Base-by-base conservation (phyloP, 2,329 filamentous ascomycete species). In the Penicillium sp. region DNA sequence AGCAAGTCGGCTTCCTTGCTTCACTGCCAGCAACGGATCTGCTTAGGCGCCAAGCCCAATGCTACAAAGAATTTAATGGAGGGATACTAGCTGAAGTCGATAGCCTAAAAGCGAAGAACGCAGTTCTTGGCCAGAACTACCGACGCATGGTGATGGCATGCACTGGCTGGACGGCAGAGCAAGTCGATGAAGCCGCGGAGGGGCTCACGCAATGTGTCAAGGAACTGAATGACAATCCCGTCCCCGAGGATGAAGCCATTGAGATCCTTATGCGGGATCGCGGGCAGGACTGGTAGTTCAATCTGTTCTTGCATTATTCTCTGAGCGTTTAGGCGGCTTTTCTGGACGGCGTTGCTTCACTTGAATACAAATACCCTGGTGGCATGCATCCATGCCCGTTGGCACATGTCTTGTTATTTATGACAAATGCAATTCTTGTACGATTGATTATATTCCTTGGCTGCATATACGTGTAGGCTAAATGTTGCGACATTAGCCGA, bases 131-230 rank as follows among this genome's bases (percentile, higher is more conserved):
- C 63, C 77, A 85, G 57, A 88, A 93, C 69, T 96, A 96, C 66
- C 80, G 89, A 24, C 86, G 85, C 57, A 87, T 97, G 28, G 88
- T 98, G 22, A 83, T 85, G 47, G 74, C 96, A 12, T 96, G 91
- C 65, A 95, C 89, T 0, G 83, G 82, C 8, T 86, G 90, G 31
- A 78, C 81, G 1, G 88, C 94, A 54, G 77, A 78, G 8, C 80
- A 88, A 51, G 86, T 97, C 13, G 93, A 97, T 59, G 80, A 81
- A 50, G 80, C 89, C 45, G 76, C 96, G 0, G 87, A 88, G 45
- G 82, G 83, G 3, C 74, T 98, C 38, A 80, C 94, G 41, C 82
- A 87, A 54, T 93, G 93, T 2, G 85, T 97, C 3, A 91, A 95
- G 69, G 72, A 74, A 35, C 49, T 72, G 21, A 95, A 89, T 62